Base-by-base conservation (phyloP, 495 filamentous ascomycete species). In the Neurospora cerealis region DNA sequence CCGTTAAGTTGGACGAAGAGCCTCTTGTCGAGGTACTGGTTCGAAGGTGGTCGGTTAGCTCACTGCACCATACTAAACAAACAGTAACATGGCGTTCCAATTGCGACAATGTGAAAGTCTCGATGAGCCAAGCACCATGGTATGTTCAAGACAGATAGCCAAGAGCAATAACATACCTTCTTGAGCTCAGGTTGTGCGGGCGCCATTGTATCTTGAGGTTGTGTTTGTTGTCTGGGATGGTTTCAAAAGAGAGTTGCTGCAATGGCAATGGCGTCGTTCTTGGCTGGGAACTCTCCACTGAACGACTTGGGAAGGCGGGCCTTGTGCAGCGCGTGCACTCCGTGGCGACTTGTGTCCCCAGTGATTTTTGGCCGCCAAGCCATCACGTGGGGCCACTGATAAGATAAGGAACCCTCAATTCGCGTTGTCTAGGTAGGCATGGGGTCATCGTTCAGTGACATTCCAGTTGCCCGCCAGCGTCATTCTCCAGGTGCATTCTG, bases 141-240 rank as follows among this genome's bases (percentile, higher is more conserved):
- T 3, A 60, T 60, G 48, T 24, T 13, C n/a, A 73, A 66, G 0
- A 4, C 2, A 60, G 4, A 70, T 28, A 72, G 37, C 36, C 66
- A 54, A 10, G 5, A 60, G 11, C 39, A 17, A 17, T 19, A 69
- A 73, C 84, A 66, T 81, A 95, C 96, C 90, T 98, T 98, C 85
- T 99, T 98, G 74, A 99, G 90, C 83, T 99, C 96, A 75, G 96
- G 96, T 85, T 98, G 95, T 81, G 96, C 94, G 92, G 95, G 95
- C 84, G 96, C 94, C 96, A 99, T 99, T 75, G 87, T 92, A 84
- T 81, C 73, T 73, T 71, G 71, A 60, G 32, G 41, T 37, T 71
- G 40, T 70, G 48, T 69, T 73, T 72, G 40, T 71, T 41, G 74
- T 70, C 37, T 28, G 39, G 36, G 34, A 75, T 36, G 13, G 70